These are phyloP conservation scores for Psilocybe subaeruginosa DNA, from an alignment of 768 basidiomycete species.

Conservation along the genomic window DNA sequence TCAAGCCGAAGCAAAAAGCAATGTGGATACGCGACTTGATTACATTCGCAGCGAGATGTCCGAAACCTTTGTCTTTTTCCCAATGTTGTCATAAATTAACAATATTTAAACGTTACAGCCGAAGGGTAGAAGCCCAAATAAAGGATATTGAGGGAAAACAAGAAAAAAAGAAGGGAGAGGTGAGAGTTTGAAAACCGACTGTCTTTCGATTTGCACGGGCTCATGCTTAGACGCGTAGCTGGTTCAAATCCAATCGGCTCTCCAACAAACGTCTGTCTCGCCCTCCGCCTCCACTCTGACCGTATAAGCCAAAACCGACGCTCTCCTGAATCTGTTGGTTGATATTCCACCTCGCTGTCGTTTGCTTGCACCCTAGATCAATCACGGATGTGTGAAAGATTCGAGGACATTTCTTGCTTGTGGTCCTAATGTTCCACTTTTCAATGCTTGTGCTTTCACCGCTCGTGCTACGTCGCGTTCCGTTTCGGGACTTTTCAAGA, in stretches of 20 bases:
- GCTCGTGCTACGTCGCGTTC: conserved; percentile 51
- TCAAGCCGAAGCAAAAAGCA: conserved; percentile 80
- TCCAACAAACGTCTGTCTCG: conserved; percentile 35
- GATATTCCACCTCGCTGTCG: background rate
- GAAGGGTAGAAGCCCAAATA: conserved; percentile 79
- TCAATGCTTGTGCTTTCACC: conserved; percentile 19
- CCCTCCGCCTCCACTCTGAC: conserved; percentile 1
- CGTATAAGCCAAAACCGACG: background rate
- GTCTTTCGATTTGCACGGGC: background rate
- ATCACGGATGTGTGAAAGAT: conserved; percentile 14
- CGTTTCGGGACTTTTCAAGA: conserved; percentile 70
- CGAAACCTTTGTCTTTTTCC: conserved; percentile 25
- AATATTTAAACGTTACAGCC: conserved; percentile 22
- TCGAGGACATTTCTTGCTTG: conserved; percentile 16
- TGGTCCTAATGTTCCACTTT: conserved; percentile 15
- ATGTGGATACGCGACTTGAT: conserved; percentile 87
- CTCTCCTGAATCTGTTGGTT: background rate
- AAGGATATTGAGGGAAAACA: conserved; percentile 77
- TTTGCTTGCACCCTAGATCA: background rate
- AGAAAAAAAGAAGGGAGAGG: conserved; percentile 90
- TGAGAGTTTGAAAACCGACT: conserved; percentile 20
- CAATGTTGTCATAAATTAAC: conserved; percentile 1
- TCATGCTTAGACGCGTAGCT: conserved; percentile 44
- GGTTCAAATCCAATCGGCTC: conserved; percentile 64
- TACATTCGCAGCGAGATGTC: conserved; percentile 91